Base-by-base conservation (phyloP, 306 rosid species). In the Ochetophila trinervis region DNA sequence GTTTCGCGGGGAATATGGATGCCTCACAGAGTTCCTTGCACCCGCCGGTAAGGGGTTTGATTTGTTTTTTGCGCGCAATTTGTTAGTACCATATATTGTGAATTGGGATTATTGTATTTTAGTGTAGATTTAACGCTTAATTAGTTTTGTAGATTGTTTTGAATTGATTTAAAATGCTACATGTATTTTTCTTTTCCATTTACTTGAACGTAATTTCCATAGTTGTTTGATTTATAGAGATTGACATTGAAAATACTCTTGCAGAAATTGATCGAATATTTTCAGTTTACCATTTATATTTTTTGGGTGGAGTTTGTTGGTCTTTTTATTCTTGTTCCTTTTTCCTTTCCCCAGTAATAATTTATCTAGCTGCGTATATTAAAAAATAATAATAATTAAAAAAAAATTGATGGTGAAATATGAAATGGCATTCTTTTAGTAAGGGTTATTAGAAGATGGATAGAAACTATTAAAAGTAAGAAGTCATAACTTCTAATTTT, bases 1-100 rank as follows among this genome's bases (percentile, higher is more conserved):
- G 51, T 51, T 37, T 78, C 10, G 49, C 78, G 0, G 72, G 55
- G 27, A 58, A 63, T 45, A 62, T 67, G 22, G 78, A 61, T 9
- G 73, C 67, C 32, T 45, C 65, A 30, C 73, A 72, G 76, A 45
- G 63, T 40, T 42, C 79, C 19, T 20, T 49, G 22, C 68, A 63
- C 27, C 73, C 44, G 12, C 66, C 30, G 76, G 83, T 74, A 60
- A 60, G 68, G 48, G 49, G 36, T 70, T 70, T 16, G 4, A 24
- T 53, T 67, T 30, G 5, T 45, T 11, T 22, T 4, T 52, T 70
- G 36, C 19, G 49, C 12, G 50, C 62, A 16, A 17, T 17, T 9
- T 34, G 7, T 18, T 7, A 3, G 8, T 32, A 15, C 44, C n/a
- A 32, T 14, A 44, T 27, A 48, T 8, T 57, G 19, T 20, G 68